Evolutionary conservation across 306 rosid species (phyloP), one percentile per base, ranked within the genome.

Genomic region (Rosa persica): DNA sequence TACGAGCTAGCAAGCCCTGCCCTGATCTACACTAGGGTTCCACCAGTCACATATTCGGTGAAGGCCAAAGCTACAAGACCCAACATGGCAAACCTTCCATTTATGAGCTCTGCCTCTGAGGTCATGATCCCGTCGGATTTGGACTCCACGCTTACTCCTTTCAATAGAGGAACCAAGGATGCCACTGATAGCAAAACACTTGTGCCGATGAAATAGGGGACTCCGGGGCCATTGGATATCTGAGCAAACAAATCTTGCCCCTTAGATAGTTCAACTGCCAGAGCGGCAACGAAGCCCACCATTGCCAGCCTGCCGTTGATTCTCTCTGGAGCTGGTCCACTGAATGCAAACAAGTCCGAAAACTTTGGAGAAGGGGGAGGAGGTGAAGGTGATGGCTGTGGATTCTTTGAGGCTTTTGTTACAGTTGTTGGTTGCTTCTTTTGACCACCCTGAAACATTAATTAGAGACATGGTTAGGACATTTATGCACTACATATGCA

Each of bases 311-410:
- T 83, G 16, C 93, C 91, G 49, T 92, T 92, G 68, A 92, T 90
- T 66, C 93, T 90, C 79, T 92, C 97, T 1, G 93, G 94, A 36
- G 87, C 95, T 2, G 90, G 89, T 5, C 94, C 97, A 25, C 91
- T 79, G 76, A 87, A 90, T 0, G 95, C 94, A 17, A 92, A 75
- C 47, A 92, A 40, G 11, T 90, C 90, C 0, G 84, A 27, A 17
- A 90, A 81, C 16, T 84, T 90, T 0, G 89, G 17, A 8, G 78
- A 66, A 40, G 48, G 40, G 22, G 77, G 25, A 22, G 70, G 52
- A 42, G 36, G 36, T 0, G 78, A 66, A 40, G 48, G 40, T 13
- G 77, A 16, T n/a, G 69, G 19, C 12, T 40, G 8, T 60, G 44
- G 64, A 43, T 73, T n/a, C 44, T 52, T 38, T 19, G 34, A 51